phyloP scores from a whole-genome alignment of 305 asterid genomes.

The Solanum hybrid region DNA sequence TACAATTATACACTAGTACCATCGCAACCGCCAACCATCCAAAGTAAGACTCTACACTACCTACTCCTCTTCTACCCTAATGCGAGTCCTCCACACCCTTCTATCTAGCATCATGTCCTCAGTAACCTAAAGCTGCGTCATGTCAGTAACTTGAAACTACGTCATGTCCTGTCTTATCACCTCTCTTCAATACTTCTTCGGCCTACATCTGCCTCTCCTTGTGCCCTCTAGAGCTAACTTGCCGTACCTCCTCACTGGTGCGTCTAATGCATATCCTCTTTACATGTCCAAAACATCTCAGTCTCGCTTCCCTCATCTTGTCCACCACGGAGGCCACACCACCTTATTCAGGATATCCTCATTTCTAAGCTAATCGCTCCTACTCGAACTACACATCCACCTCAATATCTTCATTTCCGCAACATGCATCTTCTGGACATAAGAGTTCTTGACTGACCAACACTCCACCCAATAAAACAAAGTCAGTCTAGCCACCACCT shows the following conservation, averaged over 20 bases:
- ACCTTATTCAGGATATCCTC: not conserved
- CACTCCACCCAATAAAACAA: not conserved
- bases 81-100: not conserved
- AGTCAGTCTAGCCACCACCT: not conserved
- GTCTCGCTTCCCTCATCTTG: not conserved
- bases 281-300: not conserved
- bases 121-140: not conserved
- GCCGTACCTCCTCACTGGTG: not conserved
- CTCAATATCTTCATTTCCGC: not conserved
- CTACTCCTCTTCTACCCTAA: not conserved
- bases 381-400: not conserved
- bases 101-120: not conserved
- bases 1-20: not conserved
- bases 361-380: not conserved
- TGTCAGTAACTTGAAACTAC: not conserved
- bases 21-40: not conserved
- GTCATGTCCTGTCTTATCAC: not conserved
- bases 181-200: not conserved
- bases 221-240: not conserved
- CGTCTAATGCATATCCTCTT: not conserved
- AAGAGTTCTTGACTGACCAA: not conserved
- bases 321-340: not conserved
- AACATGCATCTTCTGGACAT: not conserved
- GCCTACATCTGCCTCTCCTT: not conserved
- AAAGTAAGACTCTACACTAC: not conserved